These are phyloP conservation scores for Clathrus columnatus DNA, from an alignment of 768 basidiomycete genomes.

Conservation along the genomic window DNA sequence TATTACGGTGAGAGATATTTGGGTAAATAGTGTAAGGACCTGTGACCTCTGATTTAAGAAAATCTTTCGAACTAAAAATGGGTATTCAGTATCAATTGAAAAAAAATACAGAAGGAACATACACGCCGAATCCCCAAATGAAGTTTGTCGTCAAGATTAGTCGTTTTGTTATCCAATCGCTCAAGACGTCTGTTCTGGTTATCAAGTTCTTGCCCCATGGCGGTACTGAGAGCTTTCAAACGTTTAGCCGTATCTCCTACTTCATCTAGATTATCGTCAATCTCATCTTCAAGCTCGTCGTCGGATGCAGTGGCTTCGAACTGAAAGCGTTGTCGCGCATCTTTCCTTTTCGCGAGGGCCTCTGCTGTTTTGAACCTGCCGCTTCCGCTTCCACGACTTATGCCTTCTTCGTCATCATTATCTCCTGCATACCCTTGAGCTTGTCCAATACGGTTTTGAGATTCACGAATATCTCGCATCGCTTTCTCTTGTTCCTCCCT, in stretches of 20 bases:
- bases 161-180: slow-evolving; percentile 71
- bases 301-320: slow-evolving; percentile 88
- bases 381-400: slow-evolving; percentile 28
- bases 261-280: slow-evolving; percentile 88
- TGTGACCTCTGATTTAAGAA: not conserved
- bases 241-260: slow-evolving; percentile 68
- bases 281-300: slow-evolving; percentile 89
- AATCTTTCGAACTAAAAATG: slow-evolving; percentile 8
- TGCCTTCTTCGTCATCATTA: slow-evolving; percentile 28
- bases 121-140: slow-evolving; percentile 79
- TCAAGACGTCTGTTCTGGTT: slow-evolving; percentile 76
- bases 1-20: not conserved
- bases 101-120: slow-evolving; percentile 17
- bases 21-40: not conserved
- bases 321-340: slow-evolving; percentile 75
- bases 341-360: slow-evolving; percentile 49
- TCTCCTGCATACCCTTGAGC: slow-evolving; percentile 54
- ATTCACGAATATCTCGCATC: slow-evolving; percentile 78
- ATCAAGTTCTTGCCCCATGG: slow-evolving; percentile 85
- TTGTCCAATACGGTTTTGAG: slow-evolving; percentile 74
- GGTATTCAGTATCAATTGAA: not conserved
- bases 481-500: slow-evolving; percentile 74
- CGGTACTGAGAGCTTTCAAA: slow-evolving; percentile 67
- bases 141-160: slow-evolving; percentile 63
- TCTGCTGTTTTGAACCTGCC: slow-evolving; percentile 39